These are phyloP conservation scores for Chaetomiaceae sp. DNA, from an alignment of 2,329 filamentous ascomycete genomes.

Conservation along the genomic window DNA sequence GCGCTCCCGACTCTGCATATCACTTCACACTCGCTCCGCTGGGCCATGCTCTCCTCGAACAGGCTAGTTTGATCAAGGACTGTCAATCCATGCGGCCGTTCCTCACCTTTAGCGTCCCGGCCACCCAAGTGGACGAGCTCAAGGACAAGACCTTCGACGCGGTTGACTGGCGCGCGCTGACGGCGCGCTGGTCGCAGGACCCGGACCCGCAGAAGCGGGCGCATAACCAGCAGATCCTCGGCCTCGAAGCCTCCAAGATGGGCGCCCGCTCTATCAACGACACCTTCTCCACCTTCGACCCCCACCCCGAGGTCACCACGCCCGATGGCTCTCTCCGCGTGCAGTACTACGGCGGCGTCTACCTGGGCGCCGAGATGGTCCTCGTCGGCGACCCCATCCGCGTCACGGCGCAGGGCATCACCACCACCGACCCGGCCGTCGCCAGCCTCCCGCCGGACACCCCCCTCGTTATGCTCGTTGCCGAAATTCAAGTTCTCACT, in stretches of 20 bases:
- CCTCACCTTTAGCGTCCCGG: conserved; percentile 33
- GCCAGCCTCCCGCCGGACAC: conserved; percentile 5
- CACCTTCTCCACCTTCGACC: conserved; percentile 31
- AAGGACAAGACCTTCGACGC: conserved; percentile 25
- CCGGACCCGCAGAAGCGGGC: conserved; percentile 13
- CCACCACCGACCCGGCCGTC: not conserved
- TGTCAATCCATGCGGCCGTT: conserved; percentile 31
- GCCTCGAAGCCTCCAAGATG: conserved; percentile 35
- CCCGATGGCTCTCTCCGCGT: conserved; percentile 14
- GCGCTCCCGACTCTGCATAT: conserved; percentile 15
- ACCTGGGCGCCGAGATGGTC: conserved; percentile 33
- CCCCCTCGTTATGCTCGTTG: conserved; percentile 28
- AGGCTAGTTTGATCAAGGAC: conserved; percentile 21
- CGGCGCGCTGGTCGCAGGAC: conserved; percentile 16
- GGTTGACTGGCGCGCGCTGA: conserved; percentile 27
- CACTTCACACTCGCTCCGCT: conserved; percentile 28
- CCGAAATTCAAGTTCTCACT: conserved; percentile 23
- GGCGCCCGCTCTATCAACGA: conserved; percentile 32
- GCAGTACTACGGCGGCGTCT: conserved; percentile 28
- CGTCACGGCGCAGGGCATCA: conserved; percentile 16
- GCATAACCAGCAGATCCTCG: conserved; percentile 23
- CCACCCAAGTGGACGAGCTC: conserved; percentile 22
- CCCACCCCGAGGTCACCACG: conserved; percentile 17
- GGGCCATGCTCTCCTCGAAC: conserved; percentile 24
- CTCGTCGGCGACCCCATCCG: conserved; percentile 31